Evolutionary conservation across 768 basidiomycete species (phyloP), one percentile per base, ranked within the genome.

Genomic region (Mycena latifolia): DNA sequence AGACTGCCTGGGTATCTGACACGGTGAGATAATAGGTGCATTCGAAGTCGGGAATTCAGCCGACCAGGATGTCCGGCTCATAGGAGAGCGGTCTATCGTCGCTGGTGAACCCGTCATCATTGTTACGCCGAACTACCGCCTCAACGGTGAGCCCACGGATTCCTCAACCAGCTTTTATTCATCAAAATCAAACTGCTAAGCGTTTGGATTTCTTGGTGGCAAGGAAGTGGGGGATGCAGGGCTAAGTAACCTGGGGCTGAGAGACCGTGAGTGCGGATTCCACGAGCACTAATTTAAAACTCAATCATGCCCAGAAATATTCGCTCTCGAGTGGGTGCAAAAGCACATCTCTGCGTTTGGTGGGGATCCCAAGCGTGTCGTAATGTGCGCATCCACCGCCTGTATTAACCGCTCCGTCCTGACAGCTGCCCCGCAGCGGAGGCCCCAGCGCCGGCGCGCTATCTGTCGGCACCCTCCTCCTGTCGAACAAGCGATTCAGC

Each of bases 221-320:
- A 71, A 80, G 46, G 78, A 84, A 65, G 76, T 80, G 11, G 76
- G 78, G 41, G 76, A 68, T 9, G 82, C 79, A 11, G 82, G 81
- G 3, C 65, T 81, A 14, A 79, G 76, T 27, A 89, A 89, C 72
- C 74, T 84, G 0, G 87, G 88, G 9, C 70, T 89, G 8, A 76
- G 74, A 61, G 88, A 89, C 70, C 84, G 83, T 84, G 67, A 71
- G 79, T 80, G 3, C 43, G 9, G 3, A 14, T 25, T 45, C 41
- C 3, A 20, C 41, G 41, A n/a, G 41, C 41, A 18, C 15, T 10
- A 12, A 10, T 39, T 11, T 39, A 18, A 39, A n/a, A n/a, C n/a
- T 39, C 14, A 39, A 18, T 11, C 39, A 39, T 39, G 39, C 17
- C 5, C 35, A 67, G 66, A 67, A 17, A 63, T 67, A 45, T 57